Base-by-base conservation (phyloP, 2,329 filamentous ascomycete genomes). In the Lasiodiplodia citricola region DNA sequence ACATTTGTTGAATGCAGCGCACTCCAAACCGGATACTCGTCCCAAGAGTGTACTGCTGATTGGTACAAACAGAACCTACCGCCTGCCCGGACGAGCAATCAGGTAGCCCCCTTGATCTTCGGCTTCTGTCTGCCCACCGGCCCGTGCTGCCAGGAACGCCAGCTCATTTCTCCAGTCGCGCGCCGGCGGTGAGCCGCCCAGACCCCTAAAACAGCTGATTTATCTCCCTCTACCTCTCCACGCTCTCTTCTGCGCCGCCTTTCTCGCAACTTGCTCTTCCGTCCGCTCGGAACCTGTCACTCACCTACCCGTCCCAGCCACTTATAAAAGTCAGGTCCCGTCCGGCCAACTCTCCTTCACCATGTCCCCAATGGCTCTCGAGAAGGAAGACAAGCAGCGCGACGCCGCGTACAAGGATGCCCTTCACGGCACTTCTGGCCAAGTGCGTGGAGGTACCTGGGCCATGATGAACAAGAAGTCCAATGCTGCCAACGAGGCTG, bases 361-460 rank as follows among this genome's bases (percentile, higher is more conserved):
- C 71, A 88, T 88, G 86, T 81, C 85, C 74, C 84, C 86, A 63
- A 74, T 79, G 72, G 79, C 80, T 70, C 91, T 97, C 79, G 93
- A 97, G 87, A 83, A 85, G 77, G 93, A 97, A 83, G 89, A 97
- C 80, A 91, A 94, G 80, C 79, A 83, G 77, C 93, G 94, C 75
- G 94, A 97, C 91, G 92, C 93, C 72, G 91, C 88, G 74, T 97
- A 97, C 87, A 94, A 93, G 86, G 92, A 93, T 84, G 92, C 89
- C 73, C 86, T 97, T 85, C 94, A 97, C 82, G 93, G 87, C 73
- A 85, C 87, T 71, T 93, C 92, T 66, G 85, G 92, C 62, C 82
- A 90, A 77, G 88, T 88, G 55, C 83, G 86, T 68, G 92, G 91
- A 77, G 92, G 93, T 73, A 87, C 97, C 75, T 84, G 88, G 74